These are phyloP conservation scores for Theileria parva DNA, from an alignment of 169 alveolate species.

Conservation along the genomic window DNA sequence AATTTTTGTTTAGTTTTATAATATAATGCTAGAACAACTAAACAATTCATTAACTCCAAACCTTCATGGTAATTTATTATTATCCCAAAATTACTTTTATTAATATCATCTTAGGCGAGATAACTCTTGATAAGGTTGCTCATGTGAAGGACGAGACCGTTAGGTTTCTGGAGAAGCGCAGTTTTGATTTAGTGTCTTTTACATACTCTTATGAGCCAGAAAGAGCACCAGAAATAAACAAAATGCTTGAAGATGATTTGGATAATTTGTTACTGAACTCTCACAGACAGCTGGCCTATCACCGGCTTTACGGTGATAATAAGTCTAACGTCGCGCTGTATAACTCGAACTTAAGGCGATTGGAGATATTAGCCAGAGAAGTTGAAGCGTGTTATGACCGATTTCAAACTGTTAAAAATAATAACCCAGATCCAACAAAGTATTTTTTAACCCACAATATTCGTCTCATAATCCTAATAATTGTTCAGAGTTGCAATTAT, in stretches of 20 bases:
- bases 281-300: constrained; percentile 54
- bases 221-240: constrained; percentile 48
- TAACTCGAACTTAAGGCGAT: constrained; percentile 21
- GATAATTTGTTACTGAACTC: constrained; percentile 51
- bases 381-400: constrained; percentile 52
- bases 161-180: constrained; percentile 47
- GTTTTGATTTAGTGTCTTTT: constrained; percentile 45
- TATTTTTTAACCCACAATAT: not conserved
- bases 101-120: constrained; percentile 33
- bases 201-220: constrained; percentile 54
- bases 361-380: constrained; percentile 42
- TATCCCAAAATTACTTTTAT: not conserved
- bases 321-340: constrained; percentile 13
- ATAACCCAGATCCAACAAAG: constrained; percentile 46
- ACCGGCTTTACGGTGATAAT: constrained; percentile 51
- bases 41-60: not conserved
- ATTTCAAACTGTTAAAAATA: constrained; percentile 39
- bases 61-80: not conserved
- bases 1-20: not conserved
- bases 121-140: constrained; percentile 55
- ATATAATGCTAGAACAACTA: not conserved
- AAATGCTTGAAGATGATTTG: constrained; percentile 53
- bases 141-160: constrained; percentile 65
- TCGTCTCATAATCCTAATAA: not conserved
- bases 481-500: constrained; percentile 33